phyloP scores from a whole-genome alignment of 176 grass and related monocot genomes.

The Phoenix roebelenii region DNA sequence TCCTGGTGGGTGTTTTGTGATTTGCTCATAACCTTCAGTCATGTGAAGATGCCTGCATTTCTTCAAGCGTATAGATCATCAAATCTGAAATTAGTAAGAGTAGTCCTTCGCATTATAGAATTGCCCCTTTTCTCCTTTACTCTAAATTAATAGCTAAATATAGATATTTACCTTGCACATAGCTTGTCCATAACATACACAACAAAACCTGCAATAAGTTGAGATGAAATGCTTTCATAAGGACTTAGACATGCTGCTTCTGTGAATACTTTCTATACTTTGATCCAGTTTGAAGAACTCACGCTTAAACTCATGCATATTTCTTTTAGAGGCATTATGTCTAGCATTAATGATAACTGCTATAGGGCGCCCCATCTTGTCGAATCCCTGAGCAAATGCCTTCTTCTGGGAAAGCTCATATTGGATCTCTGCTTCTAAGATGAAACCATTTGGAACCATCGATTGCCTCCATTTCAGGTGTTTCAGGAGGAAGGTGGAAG shows the following conservation, averaged over 20 bases:
- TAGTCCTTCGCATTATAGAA: too few relatives aligned
- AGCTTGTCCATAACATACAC: constrained; percentile 2
- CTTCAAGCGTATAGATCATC: too few relatives aligned
- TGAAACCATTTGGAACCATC: constrained; percentile 35
- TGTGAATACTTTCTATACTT: too few relatives aligned
- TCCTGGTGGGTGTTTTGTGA: too few relatives aligned
- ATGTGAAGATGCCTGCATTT: too few relatives aligned
- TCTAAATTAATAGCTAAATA: too few relatives aligned
- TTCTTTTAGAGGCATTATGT: constrained; percentile 30
- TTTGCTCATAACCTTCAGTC: too few relatives aligned
- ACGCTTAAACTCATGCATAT: constrained; percentile 61
- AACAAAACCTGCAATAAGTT: constrained; percentile 2
- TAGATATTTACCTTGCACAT: constrained; percentile 2
- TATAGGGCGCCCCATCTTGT: constrained; percentile 35
- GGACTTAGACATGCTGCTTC: too few relatives aligned
- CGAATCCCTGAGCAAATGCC: constrained; percentile 41
- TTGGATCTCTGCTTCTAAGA: constrained; percentile 33
- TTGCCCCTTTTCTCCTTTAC: too few relatives aligned
- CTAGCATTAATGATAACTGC: constrained; percentile 27
- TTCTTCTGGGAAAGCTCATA: constrained; percentile 48
- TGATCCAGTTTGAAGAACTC: neutral
- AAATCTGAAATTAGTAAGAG: too few relatives aligned
- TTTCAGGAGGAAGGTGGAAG: constrained; percentile 43
- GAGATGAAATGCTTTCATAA: too few relatives aligned
- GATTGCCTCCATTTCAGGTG: constrained; percentile 58